Conservation (phyloP, 805 yeast species). For the Wickerhamomyces alni region DNA sequence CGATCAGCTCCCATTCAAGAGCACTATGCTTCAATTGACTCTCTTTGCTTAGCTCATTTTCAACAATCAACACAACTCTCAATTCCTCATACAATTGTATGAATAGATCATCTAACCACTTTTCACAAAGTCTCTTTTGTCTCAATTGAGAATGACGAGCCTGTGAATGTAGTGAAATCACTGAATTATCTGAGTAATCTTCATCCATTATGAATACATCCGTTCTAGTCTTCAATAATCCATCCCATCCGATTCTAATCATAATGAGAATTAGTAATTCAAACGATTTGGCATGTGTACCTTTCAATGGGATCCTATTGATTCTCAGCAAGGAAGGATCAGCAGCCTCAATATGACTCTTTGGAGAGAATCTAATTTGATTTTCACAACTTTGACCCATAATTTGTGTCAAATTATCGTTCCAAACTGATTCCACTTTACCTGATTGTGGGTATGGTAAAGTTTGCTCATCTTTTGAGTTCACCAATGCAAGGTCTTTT, state of each 20-base stretch:
- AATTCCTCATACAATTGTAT: conserved; percentile 63
- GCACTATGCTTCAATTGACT: conserved; percentile 44
- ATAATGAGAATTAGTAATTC: conserved; percentile 65
- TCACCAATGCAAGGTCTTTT: conserved; percentile 38
- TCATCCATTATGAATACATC: conserved; percentile 76
- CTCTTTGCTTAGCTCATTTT: conserved; percentile 21
- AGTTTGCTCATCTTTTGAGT: conserved; percentile 36
- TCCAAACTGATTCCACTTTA: conserved; percentile 43
- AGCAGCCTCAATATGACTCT: conserved; percentile 31
- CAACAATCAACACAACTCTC: conserved; percentile 30
- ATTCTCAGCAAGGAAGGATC: conserved; percentile 45
- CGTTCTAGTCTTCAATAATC: conserved; percentile 57
- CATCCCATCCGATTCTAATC: conserved; percentile 78
- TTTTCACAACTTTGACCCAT: conserved; percentile 24
- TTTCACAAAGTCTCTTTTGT: conserved; percentile 58
- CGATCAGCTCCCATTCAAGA: conserved; percentile 70
- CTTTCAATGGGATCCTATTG: conserved; percentile 44
- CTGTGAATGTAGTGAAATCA: conserved; percentile 13
- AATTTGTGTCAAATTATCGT: conserved; percentile 18
- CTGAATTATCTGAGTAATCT: conserved; percentile 42
- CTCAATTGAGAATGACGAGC: conserved; percentile 6
- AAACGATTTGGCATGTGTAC: conserved; percentile 57
- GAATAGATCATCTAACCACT: conserved; percentile 75
- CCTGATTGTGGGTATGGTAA: conserved; percentile 53
- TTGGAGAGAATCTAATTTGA: conserved; percentile 14